Evolutionary conservation across 768 basidiomycete genomes (phyloP), one percentile per base, ranked within the genome.

Genomic region (Pilatotrama ljubarskyi): DNA sequence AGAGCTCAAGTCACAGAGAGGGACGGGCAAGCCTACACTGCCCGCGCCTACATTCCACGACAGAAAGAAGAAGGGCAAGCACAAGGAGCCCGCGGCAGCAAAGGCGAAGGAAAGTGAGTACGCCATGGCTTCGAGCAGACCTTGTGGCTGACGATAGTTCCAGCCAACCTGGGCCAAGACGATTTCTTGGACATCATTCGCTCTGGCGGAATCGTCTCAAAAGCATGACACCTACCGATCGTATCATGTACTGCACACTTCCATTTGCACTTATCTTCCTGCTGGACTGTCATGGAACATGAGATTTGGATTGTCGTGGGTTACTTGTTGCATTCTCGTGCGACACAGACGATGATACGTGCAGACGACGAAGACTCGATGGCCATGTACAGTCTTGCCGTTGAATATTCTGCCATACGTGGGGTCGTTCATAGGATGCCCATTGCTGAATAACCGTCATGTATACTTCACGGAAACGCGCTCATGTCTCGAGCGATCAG

Each of bases 141-240:
- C 15, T 22, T 25, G 11, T 55, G 32, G 37, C 60, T 64, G 36
- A 62, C 29, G 63, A 10, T 41, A 13, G 1, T n/a, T 41, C 35
- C 66, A 88, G 88, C 77, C 58, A 70, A 75, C 3, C 79, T 90
- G 18, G 86, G 83, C 58, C 83, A 87, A 73, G 87, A 90, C 61
- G 82, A 84, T 55, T 94, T 94, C 73, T 84, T 93, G 69, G 84
- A 91, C 65, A 86, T 91, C 80, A 91, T 94, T 66, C 82, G 87
- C 57, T 86, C 89, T 41, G 91, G 91, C 43, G 87, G 88, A 5
- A 75, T 91, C 38, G 91, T 93, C 40, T 88, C 91, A 18, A 92
- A 84, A 70, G 75, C 76, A 51, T 22, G 11, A 29, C 14, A 2
- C 29, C 9, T 20, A 17, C 0, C 18, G 25, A 24, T 14, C 29